These are phyloP conservation scores for Microbotryomycetes sp. DNA, from an alignment of 1,284 basidiomycete genomes.

Conservation along the genomic window DNA sequence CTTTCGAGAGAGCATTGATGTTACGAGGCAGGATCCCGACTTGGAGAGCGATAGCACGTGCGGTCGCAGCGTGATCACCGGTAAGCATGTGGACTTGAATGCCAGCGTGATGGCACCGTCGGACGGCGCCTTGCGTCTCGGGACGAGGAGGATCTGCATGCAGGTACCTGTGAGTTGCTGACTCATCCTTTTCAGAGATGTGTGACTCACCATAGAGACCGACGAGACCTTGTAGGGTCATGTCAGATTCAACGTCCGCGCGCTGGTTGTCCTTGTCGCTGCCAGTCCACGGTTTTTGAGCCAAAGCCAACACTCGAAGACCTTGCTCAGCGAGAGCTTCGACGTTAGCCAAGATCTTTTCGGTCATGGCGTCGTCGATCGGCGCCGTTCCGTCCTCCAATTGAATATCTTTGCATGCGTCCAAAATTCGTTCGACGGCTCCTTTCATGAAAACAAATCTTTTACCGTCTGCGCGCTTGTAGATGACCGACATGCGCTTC, in stretches of 20 bases:
- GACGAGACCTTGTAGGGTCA: slow-evolving; percentile 56
- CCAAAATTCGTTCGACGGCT: slow-evolving; percentile 56
- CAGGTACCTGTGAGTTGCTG: neutral
- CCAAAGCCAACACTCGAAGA: slow-evolving; percentile 47
- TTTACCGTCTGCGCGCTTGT: slow-evolving; percentile 31
- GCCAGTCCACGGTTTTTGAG: slow-evolving; percentile 34
- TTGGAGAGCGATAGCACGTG: slow-evolving; percentile 39
- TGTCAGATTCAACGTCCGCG: slow-evolving; percentile 53
- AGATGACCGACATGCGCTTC: slow-evolving; percentile 57
- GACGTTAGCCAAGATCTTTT: slow-evolving; percentile 48
- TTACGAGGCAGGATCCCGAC: slow-evolving; percentile 51
- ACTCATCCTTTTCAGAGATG: neutral
- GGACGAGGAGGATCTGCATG: slow-evolving; percentile 58
- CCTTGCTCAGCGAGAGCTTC: slow-evolving; percentile 55
- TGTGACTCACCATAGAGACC: slow-evolving; percentile 49
- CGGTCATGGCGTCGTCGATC: slow-evolving; percentile 42
- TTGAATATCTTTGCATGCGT: slow-evolving; percentile 46
- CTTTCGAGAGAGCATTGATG: slow-evolving; percentile 20
- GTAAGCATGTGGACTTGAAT: slow-evolving; percentile 61
- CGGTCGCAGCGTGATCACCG: slow-evolving; percentile 44
- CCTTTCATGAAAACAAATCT: slow-evolving; percentile 51
- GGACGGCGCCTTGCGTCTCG: slow-evolving; percentile 56
- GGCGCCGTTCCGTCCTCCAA: slow-evolving; percentile 34
- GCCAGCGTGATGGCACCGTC: slow-evolving; percentile 55
- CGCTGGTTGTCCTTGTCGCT: slow-evolving; percentile 36